Conservation (phyloP, 2,329 filamentous ascomycete genomes). For the Cladosporium sp. region DNA sequence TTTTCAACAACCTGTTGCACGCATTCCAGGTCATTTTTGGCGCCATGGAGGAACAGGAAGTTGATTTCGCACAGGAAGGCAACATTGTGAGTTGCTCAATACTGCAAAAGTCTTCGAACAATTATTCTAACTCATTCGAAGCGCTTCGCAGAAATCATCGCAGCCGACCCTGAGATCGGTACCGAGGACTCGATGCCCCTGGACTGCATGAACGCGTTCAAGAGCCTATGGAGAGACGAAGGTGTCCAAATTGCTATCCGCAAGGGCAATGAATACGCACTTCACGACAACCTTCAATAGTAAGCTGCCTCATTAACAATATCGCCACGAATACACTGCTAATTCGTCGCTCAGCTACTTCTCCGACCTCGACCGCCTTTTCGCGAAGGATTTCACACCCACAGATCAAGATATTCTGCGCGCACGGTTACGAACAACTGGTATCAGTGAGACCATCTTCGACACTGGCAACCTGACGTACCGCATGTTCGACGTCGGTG, state of each 20-base stretch:
- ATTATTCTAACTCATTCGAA: constrained; percentile 42
- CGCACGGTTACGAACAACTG: constrained; percentile 84
- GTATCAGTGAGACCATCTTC: constrained; percentile 93
- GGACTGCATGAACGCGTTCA: constrained; percentile 77
- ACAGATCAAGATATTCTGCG: constrained; percentile 93
- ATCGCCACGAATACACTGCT: neutral
- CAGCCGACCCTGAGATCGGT: constrained; percentile 76
- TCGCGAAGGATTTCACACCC: constrained; percentile 71
- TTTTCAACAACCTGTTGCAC: constrained; percentile 91
- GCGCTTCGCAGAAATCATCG: constrained; percentile 74
- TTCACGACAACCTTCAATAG: constrained; percentile 95
- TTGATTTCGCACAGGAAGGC: constrained; percentile 71
- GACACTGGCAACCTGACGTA: constrained; percentile 89
- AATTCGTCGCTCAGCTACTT: constrained; percentile 64
- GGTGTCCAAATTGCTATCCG: constrained; percentile 84
- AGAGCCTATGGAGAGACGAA: constrained; percentile 74
- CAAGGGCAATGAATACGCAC: constrained; percentile 92
- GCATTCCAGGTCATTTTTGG: constrained; percentile 87
- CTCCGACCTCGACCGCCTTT: constrained; percentile 58
- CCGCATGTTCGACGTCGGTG: constrained; percentile 94
- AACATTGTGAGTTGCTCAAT: constrained; percentile 63
- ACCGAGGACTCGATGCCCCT: constrained; percentile 74
- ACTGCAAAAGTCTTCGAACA: neutral
- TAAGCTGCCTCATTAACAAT: constrained; percentile 46
- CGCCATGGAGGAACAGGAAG: constrained; percentile 81